Percentiles rank a stretch among this genome's conserved stretches.
phyloP scores from a whole-genome alignment of 331 rosid genomes.

The Malus hybrid region DNA sequence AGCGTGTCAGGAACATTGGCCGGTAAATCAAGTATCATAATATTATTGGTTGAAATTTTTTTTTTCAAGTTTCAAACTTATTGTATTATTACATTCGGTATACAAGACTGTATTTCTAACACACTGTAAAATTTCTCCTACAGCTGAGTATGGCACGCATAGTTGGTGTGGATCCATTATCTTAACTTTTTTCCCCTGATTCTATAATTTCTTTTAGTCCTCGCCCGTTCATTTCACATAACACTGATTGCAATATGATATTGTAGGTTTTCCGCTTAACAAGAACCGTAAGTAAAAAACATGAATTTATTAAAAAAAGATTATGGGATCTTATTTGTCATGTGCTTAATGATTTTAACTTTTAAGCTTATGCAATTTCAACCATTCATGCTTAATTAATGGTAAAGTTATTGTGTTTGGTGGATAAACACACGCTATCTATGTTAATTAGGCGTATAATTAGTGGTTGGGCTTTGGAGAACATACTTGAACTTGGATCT shows the following conservation, averaged over 20 bases:
- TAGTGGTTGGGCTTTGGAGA: background rate
- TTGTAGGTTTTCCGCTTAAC: background rate
- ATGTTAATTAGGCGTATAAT: background rate
- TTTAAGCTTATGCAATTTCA: background rate
- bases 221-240: background rate
- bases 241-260: no score
- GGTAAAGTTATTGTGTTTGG: background rate
- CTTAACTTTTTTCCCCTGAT: background rate
- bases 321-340: background rate
- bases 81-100: no score
- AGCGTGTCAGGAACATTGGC: fast-evolving
- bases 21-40: no score
- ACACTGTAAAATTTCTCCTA: no score
- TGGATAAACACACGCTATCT: background rate
- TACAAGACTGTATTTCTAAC: no score
- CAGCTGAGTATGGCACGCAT: no score
- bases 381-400: background rate
- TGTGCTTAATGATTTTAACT: background rate
- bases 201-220: no score
- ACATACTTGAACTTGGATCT: background rate
- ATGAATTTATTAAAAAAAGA: background rate
- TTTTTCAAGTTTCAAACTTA: no score
- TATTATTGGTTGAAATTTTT: no score
- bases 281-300: background rate
- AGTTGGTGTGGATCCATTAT: no score